Evolutionary conservation across 768 basidiomycete species (phyloP), one percentile per base, ranked within the genome.

Genomic region (Mycena leptocephala): DNA sequence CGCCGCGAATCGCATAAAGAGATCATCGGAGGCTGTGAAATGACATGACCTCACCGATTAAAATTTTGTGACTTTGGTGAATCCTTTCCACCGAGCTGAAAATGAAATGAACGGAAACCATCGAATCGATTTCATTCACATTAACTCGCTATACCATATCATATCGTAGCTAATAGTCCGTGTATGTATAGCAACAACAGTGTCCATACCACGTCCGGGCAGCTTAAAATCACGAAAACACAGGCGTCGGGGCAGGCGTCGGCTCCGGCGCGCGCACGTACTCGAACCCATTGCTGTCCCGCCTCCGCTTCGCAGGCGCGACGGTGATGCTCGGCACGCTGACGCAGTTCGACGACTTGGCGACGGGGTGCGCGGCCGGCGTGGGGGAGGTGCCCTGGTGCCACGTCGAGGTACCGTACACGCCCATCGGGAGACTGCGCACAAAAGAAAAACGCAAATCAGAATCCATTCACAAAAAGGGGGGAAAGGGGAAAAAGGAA

Each of bases 341-440:
- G 46, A 61, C 46, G 82, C 97, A 97, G 79, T 90, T 87, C 13
- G 93, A 95, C 2, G 94, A 93, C 5, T 90, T 78, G 26, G 92
- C 93, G 11, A 86, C 88, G 8, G 91, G 89, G 80, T 93, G 92
- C 8, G 93, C 84, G 11, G 87, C 16, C 9, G 95, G 93, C 1
- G 92, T 94, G 9, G 75, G 77, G 0, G 85, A 86, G 56, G 88
- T 82, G 24, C 93, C 93, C 82, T 96, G 95, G 82, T 82, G 83
- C 89, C 91, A 95, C 5, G 93, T 94, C 75, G 93, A 94, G 11
- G 90, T 89, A 72, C 92, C 93, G 78, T 95, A 94, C 22, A 95
- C 90, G 58, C 93, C 94, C 92, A 93, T 93, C 0, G 93, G 92
- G 76, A 82, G 81, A 67, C 88, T 89, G 51, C 28, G 26, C 16